Evolutionary conservation across 495 filamentous ascomycete species (phyloP).

Genomic region (Aspergillus bridgeri): DNA sequence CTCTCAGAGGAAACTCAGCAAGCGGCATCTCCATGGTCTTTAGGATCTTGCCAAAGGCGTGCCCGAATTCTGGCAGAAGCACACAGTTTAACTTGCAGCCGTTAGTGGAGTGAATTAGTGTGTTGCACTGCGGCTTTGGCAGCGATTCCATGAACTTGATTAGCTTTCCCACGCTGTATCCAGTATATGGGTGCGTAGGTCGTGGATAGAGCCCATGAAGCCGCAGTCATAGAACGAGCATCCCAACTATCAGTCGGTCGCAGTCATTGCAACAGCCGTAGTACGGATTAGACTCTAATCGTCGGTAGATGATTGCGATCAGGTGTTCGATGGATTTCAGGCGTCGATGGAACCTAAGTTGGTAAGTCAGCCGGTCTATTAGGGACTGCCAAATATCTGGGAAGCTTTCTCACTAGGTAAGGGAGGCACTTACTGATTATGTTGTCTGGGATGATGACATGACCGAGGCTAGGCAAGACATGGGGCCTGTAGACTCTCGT

Average conservation of each 20-base stretch:
- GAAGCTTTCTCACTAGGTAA: background rate
- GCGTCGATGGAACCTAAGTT: background rate
- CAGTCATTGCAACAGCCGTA: constrained; percentile 6
- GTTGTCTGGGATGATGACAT: no score
- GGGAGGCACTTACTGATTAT: background rate
- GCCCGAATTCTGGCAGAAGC: background rate
- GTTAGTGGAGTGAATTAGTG: constrained; percentile 1
- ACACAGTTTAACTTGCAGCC: background rate
- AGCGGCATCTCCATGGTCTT: no score
- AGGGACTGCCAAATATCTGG: no score
- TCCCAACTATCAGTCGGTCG: constrained; percentile 2
- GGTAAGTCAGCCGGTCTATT: background rate
- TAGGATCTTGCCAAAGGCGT: background rate
- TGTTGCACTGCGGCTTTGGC: background rate
- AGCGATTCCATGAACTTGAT: background rate
- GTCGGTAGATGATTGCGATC: background rate
- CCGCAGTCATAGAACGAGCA: background rate
- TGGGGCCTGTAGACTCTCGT: background rate
- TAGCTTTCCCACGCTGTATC: background rate
- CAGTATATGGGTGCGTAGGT: background rate
- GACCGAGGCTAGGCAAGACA: background rate
- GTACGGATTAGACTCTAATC: background rate
- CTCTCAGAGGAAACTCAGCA: no score
- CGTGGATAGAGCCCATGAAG: constrained; percentile 1
- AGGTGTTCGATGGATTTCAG: background rate